These are phyloP conservation scores for Pichia sp. DNA, from an alignment of 1,139 yeast species.

Conservation along the genomic window DNA sequence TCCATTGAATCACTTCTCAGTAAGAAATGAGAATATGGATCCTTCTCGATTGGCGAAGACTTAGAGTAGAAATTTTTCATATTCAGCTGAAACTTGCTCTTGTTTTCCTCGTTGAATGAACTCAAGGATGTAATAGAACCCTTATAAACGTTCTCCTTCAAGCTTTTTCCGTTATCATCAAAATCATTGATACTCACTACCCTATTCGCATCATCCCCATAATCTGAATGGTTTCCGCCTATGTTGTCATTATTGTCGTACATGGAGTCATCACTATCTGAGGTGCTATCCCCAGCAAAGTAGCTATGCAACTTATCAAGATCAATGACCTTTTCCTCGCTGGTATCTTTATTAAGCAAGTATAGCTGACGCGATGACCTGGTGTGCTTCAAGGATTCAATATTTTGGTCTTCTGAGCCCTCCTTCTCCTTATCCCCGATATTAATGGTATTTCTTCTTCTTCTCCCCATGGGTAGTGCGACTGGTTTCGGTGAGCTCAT, in stretches of 20 bases:
- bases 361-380: constrained; percentile 24
- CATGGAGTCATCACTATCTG: constrained; percentile 7
- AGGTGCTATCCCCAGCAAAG: constrained; percentile 19
- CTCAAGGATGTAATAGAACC: constrained; percentile 17
- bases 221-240: neutral
- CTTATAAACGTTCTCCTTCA: constrained; percentile 9
- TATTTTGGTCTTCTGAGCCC: constrained; percentile 7
- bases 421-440: constrained; percentile 13
- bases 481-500: constrained; percentile 5
- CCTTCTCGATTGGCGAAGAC: constrained; percentile 7
- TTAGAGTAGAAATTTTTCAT: constrained; percentile 13
- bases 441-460: constrained; percentile 25
- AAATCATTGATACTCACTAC: constrained; percentile 5
- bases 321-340: constrained; percentile 20
- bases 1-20: constrained; percentile 1
- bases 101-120: constrained; percentile 17
- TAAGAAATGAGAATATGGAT: constrained; percentile 17
- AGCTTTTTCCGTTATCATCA: constrained; percentile 3
- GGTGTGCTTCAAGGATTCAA: constrained; percentile 20
- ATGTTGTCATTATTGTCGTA: constrained; percentile 2
- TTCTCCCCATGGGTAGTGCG: constrained; percentile 9
- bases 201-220: constrained; percentile 2
- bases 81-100: constrained; percentile 15
- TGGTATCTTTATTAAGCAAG: constrained; percentile 18
- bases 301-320: constrained; percentile 24